phyloP scores from a whole-genome alignment of 495 filamentous ascomycete species.

The Aspergillus haitiensis region DNA sequence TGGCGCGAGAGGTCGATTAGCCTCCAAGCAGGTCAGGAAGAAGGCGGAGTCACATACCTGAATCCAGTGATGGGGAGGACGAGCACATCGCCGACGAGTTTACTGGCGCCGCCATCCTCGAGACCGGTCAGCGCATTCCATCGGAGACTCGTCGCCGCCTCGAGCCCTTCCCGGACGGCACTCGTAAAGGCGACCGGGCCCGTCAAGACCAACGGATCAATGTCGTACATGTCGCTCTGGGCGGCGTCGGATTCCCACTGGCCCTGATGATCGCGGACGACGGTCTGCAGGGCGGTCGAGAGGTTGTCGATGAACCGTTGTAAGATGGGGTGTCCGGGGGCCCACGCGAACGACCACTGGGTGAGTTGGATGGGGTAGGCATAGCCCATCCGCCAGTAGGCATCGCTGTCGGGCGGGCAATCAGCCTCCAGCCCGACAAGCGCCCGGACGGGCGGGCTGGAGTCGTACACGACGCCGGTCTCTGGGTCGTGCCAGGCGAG shows the following conservation, averaged over 20 bases:
- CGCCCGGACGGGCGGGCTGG: conserved; percentile 7
- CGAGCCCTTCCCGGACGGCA: conserved; percentile 13
- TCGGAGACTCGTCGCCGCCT: conserved; percentile 5
- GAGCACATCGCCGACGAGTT: conserved; percentile 22
- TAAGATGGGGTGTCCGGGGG: conserved; percentile 19
- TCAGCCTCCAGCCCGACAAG: conserved; percentile 28
- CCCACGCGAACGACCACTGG: conserved; percentile 25
- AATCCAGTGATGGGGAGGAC: conserved; percentile 27
- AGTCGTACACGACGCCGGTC: conserved; percentile 8
- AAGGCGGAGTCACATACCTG: conserved; percentile 12
- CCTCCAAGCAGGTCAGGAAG: background rate
- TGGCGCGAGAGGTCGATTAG: background rate
- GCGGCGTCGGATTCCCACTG: background rate
- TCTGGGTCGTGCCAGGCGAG: conserved; percentile 20
- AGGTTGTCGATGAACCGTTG: conserved; percentile 16
- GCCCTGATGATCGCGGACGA: conserved; percentile 1
- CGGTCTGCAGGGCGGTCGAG: background rate
- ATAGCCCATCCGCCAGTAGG: conserved; percentile 27
- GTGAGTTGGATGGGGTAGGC: conserved; percentile 21
- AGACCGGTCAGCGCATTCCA: conserved; percentile 24
- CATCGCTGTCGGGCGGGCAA: conserved; percentile 13
- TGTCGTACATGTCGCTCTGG: conserved; percentile 1
- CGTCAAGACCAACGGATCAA: conserved; percentile 23
- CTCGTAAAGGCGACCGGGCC: conserved; percentile 23
- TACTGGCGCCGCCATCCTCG: conserved; percentile 18